Conservation (phyloP, 306 rosid species). For the Abrus precatorius region DNA sequence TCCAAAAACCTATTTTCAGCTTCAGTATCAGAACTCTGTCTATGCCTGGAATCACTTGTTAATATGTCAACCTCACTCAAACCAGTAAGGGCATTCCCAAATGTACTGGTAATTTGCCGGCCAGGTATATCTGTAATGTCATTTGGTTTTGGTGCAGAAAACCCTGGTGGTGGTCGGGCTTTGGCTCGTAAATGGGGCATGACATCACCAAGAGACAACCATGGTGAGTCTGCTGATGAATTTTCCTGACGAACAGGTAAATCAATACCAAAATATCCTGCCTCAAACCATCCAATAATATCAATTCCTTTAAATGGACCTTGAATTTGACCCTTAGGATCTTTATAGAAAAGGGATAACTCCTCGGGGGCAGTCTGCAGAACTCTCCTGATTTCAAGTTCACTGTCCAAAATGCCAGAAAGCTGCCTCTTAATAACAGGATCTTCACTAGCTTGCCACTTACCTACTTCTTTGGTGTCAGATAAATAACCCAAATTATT, state of each 20-base stretch:
- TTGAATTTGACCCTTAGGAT: slow-evolving; percentile 87
- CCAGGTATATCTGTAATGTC: slow-evolving; percentile 63
- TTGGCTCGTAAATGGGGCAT: slow-evolving; percentile 99
- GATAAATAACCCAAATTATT: slow-evolving; percentile 58
- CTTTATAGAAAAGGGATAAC: slow-evolving; percentile 76
- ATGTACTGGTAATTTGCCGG: slow-evolving; percentile 55
- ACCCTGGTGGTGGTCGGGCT: slow-evolving; percentile 97
- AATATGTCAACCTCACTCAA: slow-evolving; percentile 68
- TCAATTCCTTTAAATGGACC: slow-evolving; percentile 96
- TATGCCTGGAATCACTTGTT: slow-evolving; percentile 72
- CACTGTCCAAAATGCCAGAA: slow-evolving; percentile 81
- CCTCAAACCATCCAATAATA: slow-evolving; percentile 96
- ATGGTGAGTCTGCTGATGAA: slow-evolving; percentile 71
- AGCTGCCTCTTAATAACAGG: slow-evolving; percentile 72
- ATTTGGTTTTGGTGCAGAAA: slow-evolving; percentile 73
- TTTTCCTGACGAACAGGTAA: slow-evolving; percentile 71
- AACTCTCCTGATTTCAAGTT: slow-evolving; percentile 70
- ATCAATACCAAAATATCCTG: slow-evolving; percentile 96
- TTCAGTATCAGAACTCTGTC: slow-evolving; percentile 68
- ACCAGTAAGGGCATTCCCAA: slow-evolving; percentile 64
- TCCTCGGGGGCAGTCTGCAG: slow-evolving; percentile 80
- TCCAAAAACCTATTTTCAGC: slow-evolving; percentile 91
- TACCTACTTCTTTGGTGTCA: slow-evolving; percentile 66
- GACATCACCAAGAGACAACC: slow-evolving; percentile 83
- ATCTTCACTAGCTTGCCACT: slow-evolving; percentile 71